These are phyloP conservation scores for Dictyophora rubrovolvata DNA, from an alignment of 768 basidiomycete genomes.

Conservation along the genomic window DNA sequence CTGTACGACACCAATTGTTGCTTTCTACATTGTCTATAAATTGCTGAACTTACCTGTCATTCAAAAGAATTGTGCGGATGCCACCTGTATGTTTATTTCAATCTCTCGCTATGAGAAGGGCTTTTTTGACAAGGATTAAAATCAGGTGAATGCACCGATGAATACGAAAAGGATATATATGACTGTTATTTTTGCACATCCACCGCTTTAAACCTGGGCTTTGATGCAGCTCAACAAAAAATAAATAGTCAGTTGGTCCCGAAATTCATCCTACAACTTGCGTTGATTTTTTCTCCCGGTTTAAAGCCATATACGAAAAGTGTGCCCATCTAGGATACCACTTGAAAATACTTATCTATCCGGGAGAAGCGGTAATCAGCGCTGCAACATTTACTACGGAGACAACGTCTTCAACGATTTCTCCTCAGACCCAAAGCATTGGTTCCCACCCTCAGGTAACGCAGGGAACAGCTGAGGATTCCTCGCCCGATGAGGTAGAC, in stretches of 20 bases:
- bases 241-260: neutral
- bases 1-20: neutral
- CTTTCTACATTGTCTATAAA: neutral
- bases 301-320: neutral
- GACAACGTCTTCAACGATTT: neutral
- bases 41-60: neutral
- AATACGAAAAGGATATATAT: neutral
- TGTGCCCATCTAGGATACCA: neutral
- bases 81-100: neutral
- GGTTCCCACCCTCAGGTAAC: neutral
- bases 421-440: neutral
- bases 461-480: neutral
- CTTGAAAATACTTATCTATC: neutral
- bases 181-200: neutral
- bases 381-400: neutral
- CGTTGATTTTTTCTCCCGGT: neutral
- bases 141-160: neutral
- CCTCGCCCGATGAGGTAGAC: neutral
- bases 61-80: neutral
- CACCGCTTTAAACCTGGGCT: neutral
- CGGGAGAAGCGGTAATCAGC: neutral
- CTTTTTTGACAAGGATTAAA: neutral
- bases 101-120: neutral
- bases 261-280: neutral
- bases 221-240: neutral